phyloP scores from a whole-genome alignment of 805 yeast species.

The Allodekkera sacchari region DNA sequence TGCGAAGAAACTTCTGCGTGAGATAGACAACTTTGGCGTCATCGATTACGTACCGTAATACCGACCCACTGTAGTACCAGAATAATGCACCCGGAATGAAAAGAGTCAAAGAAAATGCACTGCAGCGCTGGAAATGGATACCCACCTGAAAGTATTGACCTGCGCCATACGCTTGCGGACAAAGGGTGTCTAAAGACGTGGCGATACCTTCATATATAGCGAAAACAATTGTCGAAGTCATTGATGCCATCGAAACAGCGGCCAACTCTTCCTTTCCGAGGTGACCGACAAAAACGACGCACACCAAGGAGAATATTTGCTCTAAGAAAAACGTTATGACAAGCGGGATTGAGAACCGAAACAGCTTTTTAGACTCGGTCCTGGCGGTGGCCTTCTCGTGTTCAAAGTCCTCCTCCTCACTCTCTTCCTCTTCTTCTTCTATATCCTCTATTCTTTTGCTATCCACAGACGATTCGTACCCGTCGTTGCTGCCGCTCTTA shows the following conservation, averaged over 20 bases:
- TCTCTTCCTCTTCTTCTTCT: slow-evolving; percentile 8
- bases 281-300: slow-evolving; percentile 72
- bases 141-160: slow-evolving; percentile 59
- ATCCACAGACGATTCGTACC: slow-evolving; percentile 7
- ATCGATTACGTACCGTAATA: slow-evolving; percentile 36
- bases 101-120: slow-evolving; percentile 47
- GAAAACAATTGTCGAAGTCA: slow-evolving; percentile 70
- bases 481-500: slow-evolving; percentile 11
- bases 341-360: slow-evolving; percentile 45
- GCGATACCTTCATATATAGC: slow-evolving; percentile 72
- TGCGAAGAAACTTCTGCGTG: slow-evolving; percentile 49
- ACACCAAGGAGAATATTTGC: slow-evolving; percentile 52
- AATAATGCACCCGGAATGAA: slow-evolving; percentile 52
- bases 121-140: slow-evolving; percentile 57
- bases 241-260: slow-evolving; percentile 66
- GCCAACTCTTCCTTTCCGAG: slow-evolving; percentile 67
- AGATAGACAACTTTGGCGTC: slow-evolving; percentile 37
- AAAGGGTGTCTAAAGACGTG: slow-evolving; percentile 67
- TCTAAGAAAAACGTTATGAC: slow-evolving; percentile 61
- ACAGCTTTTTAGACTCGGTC: slow-evolving; percentile 26
- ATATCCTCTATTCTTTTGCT: slow-evolving; percentile 6
- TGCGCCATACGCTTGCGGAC: slow-evolving; percentile 75
- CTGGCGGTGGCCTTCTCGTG: slow-evolving; percentile 17
- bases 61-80: slow-evolving; percentile 54
- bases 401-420: slow-evolving; percentile 25